A percentile compares a stretch with the other conserved stretches of the same genome.
Evolutionary conservation across 2,329 filamentous ascomycete species (phyloP).

Genomic region (Botryotinia globosa): DNA sequence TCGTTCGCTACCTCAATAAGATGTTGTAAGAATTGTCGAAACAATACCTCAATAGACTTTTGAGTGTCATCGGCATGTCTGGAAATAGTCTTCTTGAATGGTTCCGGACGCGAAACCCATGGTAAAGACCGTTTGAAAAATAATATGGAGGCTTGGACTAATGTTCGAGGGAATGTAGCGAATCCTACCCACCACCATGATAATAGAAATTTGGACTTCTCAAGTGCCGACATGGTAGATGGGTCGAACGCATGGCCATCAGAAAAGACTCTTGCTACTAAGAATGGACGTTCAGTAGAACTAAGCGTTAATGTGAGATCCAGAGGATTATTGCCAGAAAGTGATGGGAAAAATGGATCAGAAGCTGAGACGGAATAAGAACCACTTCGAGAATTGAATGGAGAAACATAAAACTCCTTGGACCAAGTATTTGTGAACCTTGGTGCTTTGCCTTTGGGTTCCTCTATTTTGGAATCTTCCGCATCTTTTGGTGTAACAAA

Average conservation of each 20-base stretch:
- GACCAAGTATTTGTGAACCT: slow-evolving; percentile 53
- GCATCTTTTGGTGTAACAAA: slow-evolving; percentile 48
- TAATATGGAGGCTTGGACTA: slow-evolving; percentile 57
- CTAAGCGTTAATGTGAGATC: slow-evolving; percentile 63
- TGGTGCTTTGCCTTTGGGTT: slow-evolving; percentile 11
- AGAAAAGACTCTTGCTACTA: slow-evolving; percentile 60
- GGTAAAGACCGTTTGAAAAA: slow-evolving; percentile 57
- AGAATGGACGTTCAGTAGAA: slow-evolving; percentile 55
- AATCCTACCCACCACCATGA: slow-evolving; percentile 68
- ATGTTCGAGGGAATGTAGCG: slow-evolving; percentile 62
- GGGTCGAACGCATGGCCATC: slow-evolving; percentile 51
- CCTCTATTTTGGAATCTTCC: slow-evolving; percentile 25
- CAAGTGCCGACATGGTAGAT: slow-evolving; percentile 41
- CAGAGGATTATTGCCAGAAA: slow-evolving; percentile 54
- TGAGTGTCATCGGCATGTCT: slow-evolving; percentile 53
- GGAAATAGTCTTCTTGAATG: slow-evolving; percentile 53
- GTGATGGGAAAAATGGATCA: slow-evolving; percentile 47
- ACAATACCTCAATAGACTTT: slow-evolving; percentile 45
- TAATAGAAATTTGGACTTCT: slow-evolving; percentile 48
- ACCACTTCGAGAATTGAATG: slow-evolving; percentile 65
- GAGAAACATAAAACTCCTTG: slow-evolving; percentile 76
- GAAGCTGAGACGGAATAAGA: slow-evolving; percentile 50
- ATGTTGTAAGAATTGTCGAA: slow-evolving; percentile 48
- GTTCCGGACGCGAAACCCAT: slow-evolving; percentile 65
- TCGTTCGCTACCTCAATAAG: slow-evolving; percentile 48